Conservation (phyloP, 1,284 basidiomycete genomes). For the Irpex sp. region DNA sequence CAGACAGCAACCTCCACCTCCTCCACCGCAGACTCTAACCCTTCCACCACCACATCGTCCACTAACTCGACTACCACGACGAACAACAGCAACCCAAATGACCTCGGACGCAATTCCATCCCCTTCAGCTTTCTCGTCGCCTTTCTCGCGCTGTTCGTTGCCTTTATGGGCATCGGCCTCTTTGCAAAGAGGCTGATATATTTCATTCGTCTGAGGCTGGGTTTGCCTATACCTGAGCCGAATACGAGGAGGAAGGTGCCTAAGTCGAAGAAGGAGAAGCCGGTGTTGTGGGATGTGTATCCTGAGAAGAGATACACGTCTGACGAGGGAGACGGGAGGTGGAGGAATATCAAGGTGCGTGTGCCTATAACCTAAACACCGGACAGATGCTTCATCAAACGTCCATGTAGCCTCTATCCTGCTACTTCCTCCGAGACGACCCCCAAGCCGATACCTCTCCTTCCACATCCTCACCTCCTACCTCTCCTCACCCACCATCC, state of each 20-base stretch:
- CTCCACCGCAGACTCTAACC: not conserved
- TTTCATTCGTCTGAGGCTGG: constrained; percentile 8
- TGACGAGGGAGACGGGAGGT: not conserved
- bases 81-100: not conserved
- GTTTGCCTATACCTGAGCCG: constrained; percentile 10
- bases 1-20: constrained; percentile 6
- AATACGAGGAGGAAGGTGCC: not conserved
- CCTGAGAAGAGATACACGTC: not conserved
- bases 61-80: not conserved
- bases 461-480: not conserved
- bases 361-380: not conserved
- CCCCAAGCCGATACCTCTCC: not conserved
- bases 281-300: constrained; percentile 11
- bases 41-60: not conserved
- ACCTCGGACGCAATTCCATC: constrained; percentile 7
- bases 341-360: constrained; percentile 7
- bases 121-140: constrained; percentile 16
- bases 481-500: not conserved
- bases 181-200: constrained; percentile 9
- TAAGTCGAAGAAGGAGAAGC: constrained; percentile 2
- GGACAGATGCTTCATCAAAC: not conserved
- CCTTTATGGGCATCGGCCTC: constrained; percentile 13
- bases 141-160: constrained; percentile 14
- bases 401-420: constrained; percentile 7
- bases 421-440: constrained; percentile 6